A percentile compares a stretch with the other conserved stretches of the same genome.
These are phyloP conservation scores for Verticillium zaregamsianum DNA, from an alignment of 2,329 filamentous ascomycete species.

Conservation along the genomic window DNA sequence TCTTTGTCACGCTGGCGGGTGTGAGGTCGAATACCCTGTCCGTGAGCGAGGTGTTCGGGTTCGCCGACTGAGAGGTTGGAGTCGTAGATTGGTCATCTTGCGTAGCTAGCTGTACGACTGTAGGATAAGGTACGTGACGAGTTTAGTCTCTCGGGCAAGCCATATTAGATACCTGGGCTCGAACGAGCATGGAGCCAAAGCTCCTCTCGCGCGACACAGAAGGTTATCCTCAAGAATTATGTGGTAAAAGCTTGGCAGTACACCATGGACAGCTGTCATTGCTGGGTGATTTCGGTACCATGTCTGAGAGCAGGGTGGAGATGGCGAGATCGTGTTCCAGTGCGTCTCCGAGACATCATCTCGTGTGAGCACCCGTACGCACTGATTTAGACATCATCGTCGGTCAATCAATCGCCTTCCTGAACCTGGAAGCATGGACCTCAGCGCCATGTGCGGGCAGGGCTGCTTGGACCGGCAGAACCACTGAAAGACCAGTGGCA, in stretches of 20 bases:
- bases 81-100: background rate
- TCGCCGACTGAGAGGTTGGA: conserved; percentile 41
- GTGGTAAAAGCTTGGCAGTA: too few species aligned
- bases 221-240: too few species aligned
- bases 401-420: too few species aligned
- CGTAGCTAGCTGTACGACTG: background rate
- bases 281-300: background rate
- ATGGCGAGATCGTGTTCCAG: background rate
- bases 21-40: conserved; percentile 73
- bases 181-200: too few species aligned
- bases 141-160: background rate
- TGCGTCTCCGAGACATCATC: background rate
- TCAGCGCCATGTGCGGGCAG: background rate
- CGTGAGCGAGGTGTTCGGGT: conserved; percentile 86
- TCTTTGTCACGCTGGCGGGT: conserved; percentile 68
- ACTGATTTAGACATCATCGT: too few species aligned
- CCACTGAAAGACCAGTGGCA: background rate
- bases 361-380: background rate
- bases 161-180: too few species aligned
- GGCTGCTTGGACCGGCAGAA: too few species aligned
- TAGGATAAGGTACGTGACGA: background rate
- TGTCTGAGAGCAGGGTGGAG: background rate
- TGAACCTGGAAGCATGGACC: background rate
- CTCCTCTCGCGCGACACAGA: too few species aligned
- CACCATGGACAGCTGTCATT: too few species aligned